Base-by-base conservation (phyloP, 2,329 filamentous ascomycete species). In the Arthrobotrys entomopaga region DNA sequence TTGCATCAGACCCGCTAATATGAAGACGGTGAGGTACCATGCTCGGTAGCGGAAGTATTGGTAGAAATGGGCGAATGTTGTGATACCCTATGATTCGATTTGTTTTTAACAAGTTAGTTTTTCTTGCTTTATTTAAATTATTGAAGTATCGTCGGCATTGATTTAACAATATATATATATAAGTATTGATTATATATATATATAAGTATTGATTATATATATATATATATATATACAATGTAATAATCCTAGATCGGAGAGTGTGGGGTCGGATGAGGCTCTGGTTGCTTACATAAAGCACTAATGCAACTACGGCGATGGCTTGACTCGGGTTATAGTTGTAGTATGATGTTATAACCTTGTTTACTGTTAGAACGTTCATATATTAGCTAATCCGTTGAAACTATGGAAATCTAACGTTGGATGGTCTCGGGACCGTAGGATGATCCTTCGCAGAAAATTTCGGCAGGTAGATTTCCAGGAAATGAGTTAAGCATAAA, bases 1-100 rank as follows among this genome's bases (percentile, higher is more conserved):
- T 40, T 77, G 76, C 77, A 78, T 76, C 59, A 65, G 26, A n/a
- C 65, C 76, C 6, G 76, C 77, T 3, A 77, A n/a, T 2, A 77
- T 38, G 10, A 77, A 59, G 3, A 75, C 76, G 0, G 76, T 77
- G n/a, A 77, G 34, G 43, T 69, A 77, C 77, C 77, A 77, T 53
- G 76, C 61, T 29, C 77, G 69, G 34, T 77, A 77, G 15, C 77
- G 77, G 29, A 77, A 65, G 48, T 76, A 72, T 50, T 77, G 77
- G 54, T 67, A 75, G n/a, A 75, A 65, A 22, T 77, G 77, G 13
- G 42, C 29, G 40, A 61, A 67, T 16, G 76, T 71, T 2, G 76
- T 73, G 22, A 70, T 38, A 8, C 58, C 72, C 61, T 77, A 63
- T 8, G 22, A 57, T 11, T 60, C 48, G 2, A 63, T 59, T 13